Evolutionary conservation across 164 flowering plant species (phyloP), one percentile per base, ranked within the genome.

Genomic region (Vitis cinerea): DNA sequence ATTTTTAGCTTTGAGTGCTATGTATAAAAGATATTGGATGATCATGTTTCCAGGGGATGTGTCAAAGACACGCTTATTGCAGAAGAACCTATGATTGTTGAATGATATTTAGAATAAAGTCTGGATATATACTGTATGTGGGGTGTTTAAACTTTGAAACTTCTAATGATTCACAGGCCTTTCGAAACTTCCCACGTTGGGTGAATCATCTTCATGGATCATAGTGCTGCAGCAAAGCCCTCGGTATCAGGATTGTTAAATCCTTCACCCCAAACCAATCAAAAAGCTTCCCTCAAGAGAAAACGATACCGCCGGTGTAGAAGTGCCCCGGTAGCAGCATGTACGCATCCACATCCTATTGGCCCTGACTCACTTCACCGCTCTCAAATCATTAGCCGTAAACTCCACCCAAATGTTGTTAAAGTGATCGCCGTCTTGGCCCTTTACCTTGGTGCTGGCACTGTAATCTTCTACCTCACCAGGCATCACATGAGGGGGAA

Each of bases 391-490:
- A 62, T 83, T 19, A 79, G 81, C 30, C 60, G 68, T 5, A 72
- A 73, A 17, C 37, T 85, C 11, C 78, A 84, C 62, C 90, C 88
- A 5, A 84, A 78, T 74, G 74, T 87, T 29, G 75, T 29, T 23
- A 74, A 74, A 54, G 95, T 90, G 0, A 49, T 69, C 15, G 1
- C 81, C 6, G 60, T 79, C 70, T 82, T 90, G 78, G 68, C 70
- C 5, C 16, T 80, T 12, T 94, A 94, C 63, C 62, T 94, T 2
- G 85, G 87, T 10, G 37, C 83, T 3, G 97, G 95, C 48, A 73
- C 88, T n/a, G 1, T 86, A n/a, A 82, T 85, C 80, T 94, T 94
- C 81, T 86, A 70, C 75, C 74, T 79, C 1, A 75, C 83, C 12
- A 77, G 79, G 64, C 15, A 87, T 72, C 94, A 92, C 15, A 79